Evolutionary conservation across 139 green algal species (phyloP), one percentile per base, ranked within the genome.

Genomic region (Pedinophyceae sp.): DNA sequence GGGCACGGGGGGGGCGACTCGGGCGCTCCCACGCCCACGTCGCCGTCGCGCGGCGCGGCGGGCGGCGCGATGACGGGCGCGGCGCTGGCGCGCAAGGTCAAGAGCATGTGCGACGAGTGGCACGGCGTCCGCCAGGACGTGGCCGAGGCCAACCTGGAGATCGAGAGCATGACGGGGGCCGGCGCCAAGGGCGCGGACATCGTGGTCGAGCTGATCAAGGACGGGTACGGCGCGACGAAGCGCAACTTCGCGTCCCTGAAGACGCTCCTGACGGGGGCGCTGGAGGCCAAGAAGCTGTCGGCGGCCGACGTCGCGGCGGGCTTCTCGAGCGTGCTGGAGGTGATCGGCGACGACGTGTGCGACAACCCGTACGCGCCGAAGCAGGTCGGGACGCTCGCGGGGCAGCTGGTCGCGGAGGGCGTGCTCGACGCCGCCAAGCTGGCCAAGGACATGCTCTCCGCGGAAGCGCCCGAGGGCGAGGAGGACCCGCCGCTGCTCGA

Each of bases 391-490:
- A 5, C 39, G 20, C 39, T 50, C 3, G 39, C 39, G 23, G 53
- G 23, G 53, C 39, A 3, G 17, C 25, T 38, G 6, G 24, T 18
- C 3, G 7, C 22, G 26, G 25, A 28, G 10, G 55, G 27, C 3
- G 45, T 68, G 4, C 54, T 16, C 13, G 17, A 45, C 5, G 55
- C 59, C 27, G 27, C 55, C 27, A 64, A 72, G 47, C 61, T 67
- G 19, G 60, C 60, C 48, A 71, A 66, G 45, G 63, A 67, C 16
- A 59, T 66, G 0, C 5, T 51, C 10, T 47, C 61, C 30, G 24
- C 19, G 30, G 52, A 22, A n/a, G 26, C 6, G 18, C 17, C 24
- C 26, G n/a, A 49, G 3, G 52, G 20, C 30, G 61, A 56, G 29
- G 23, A 50, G 22, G 61, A 68, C 18, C 41, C 41, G 2, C n/a